A percentile compares a stretch with the other conserved stretches of the same genome.
Conservation (phyloP, 352 stramenopile species). For the Peronospora belbahrii region DNA sequence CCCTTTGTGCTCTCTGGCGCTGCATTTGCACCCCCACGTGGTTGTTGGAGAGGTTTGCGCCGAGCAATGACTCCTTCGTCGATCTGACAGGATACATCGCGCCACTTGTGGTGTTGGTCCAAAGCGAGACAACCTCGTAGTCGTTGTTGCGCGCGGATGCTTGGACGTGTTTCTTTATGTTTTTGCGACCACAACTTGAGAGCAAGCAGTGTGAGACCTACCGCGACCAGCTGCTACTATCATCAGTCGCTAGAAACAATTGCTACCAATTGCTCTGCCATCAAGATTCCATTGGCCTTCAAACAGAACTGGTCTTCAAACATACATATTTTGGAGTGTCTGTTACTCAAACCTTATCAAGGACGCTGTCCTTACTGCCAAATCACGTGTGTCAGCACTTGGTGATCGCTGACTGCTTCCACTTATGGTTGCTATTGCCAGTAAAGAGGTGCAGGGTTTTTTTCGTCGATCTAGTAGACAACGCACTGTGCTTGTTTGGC, state of each 20-base stretch:
- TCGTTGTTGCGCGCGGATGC: slow-evolving; percentile 8
- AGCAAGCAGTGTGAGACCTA: slow-evolving; percentile 43
- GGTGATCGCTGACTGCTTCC: too few relatives aligned
- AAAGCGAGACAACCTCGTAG: slow-evolving; percentile 45
- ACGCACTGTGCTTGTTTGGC: slow-evolving; percentile 10
- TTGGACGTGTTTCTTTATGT: slow-evolving; percentile 44
- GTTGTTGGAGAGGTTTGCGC: slow-evolving; percentile 40
- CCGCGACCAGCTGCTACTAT: slow-evolving; percentile 28
- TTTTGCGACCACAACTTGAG: slow-evolving; percentile 30
- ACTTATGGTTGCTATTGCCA: too few relatives aligned
- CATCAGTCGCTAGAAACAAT: slow-evolving; percentile 22
- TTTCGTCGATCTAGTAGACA: background rate
- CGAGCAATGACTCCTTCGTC: slow-evolving; percentile 16
- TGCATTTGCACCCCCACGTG: slow-evolving; percentile 52
- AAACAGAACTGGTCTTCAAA: too few relatives aligned
- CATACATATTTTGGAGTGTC: too few relatives aligned
- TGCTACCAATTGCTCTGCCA: too few relatives aligned
- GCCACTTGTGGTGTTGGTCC: slow-evolving; percentile 17
- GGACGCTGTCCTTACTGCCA: too few relatives aligned
- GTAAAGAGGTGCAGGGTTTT: background rate
- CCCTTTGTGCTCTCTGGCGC: slow-evolving; percentile 12
- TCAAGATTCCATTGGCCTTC: too few relatives aligned
- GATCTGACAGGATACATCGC: slow-evolving; percentile 17
- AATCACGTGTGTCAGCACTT: too few relatives aligned
- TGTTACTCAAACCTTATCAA: too few relatives aligned